Percentiles rank a stretch among this genome's conserved stretches.
phyloP scores from a whole-genome alignment of 2,329 filamentous ascomycete genomes.

The Teratosphaeria destructans region DNA sequence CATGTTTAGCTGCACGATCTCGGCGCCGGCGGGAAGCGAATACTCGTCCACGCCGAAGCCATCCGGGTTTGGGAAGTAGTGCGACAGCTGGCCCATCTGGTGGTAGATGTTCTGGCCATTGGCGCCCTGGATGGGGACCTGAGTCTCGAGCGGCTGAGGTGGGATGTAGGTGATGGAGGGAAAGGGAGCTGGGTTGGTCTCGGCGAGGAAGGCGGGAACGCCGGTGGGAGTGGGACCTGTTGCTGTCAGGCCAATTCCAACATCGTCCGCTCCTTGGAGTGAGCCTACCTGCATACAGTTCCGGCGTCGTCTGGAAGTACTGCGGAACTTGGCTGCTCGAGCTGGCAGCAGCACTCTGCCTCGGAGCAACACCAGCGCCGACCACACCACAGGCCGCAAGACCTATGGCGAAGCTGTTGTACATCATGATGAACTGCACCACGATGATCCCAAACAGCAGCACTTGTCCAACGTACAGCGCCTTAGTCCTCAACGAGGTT shows the following conservation, averaged over 20 bases:
- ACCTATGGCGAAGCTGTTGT: slow-evolving; percentile 21
- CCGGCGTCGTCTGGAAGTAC: slow-evolving; percentile 52
- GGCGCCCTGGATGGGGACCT: slow-evolving; percentile 53
- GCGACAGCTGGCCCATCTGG: slow-evolving; percentile 57
- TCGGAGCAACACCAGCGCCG: slow-evolving; percentile 13
- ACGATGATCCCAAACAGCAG: slow-evolving; percentile 17
- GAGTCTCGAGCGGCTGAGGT: slow-evolving; percentile 61
- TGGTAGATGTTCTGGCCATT: slow-evolving; percentile 56
- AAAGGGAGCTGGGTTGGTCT: slow-evolving; percentile 59
- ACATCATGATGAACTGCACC: slow-evolving; percentile 22
- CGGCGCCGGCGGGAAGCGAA: slow-evolving; percentile 53
- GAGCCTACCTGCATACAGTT: slow-evolving; percentile 28
- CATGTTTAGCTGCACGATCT: slow-evolving; percentile 62
- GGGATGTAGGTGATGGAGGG: slow-evolving; percentile 51
- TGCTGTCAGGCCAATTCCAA: not conserved
- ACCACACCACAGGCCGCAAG: slow-evolving; percentile 13
- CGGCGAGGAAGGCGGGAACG: slow-evolving; percentile 56
- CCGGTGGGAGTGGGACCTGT: slow-evolving; percentile 62
- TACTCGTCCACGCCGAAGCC: slow-evolving; percentile 69
- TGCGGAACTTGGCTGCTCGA: slow-evolving; percentile 37
- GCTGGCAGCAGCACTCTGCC: slow-evolving; percentile 9
- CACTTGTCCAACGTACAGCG: slow-evolving; percentile 11
- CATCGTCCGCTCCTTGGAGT: not conserved
- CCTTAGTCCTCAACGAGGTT: not conserved
- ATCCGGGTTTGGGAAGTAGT: slow-evolving; percentile 56